These are phyloP conservation scores for Alternaria alternata DNA, from an alignment of 2,329 filamentous ascomycete species.

Conservation along the genomic window DNA sequence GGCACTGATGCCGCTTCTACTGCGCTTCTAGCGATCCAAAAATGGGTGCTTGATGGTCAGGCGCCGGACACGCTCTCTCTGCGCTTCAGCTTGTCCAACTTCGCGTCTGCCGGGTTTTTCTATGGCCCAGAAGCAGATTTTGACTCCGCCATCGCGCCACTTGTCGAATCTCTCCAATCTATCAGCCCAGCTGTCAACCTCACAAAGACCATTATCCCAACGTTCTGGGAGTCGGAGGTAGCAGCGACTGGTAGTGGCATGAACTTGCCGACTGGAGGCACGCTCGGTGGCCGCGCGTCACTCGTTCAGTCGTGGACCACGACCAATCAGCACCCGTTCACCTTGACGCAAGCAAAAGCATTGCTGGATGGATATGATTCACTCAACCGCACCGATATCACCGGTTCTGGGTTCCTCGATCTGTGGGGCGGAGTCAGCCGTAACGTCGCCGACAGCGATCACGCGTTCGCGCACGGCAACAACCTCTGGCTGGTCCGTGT, in stretches of 20 bases:
- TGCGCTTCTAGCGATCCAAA: conserved; percentile 23
- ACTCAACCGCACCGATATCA: conserved; percentile 25
- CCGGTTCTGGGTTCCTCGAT: conserved; percentile 24
- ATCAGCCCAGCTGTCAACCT: conserved; percentile 7
- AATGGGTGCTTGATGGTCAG: conserved; percentile 17
- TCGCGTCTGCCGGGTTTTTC: conserved; percentile 20
- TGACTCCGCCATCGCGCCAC: conserved; percentile 18
- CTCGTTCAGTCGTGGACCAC: conserved; percentile 25
- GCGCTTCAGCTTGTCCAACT: conserved; percentile 19
- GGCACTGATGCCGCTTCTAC: conserved; percentile 3
- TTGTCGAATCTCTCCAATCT: conserved; percentile 16
- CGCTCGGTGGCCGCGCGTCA: conserved; percentile 24
- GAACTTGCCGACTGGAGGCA: conserved; percentile 23
- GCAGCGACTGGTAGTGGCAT: conserved; percentile 16
- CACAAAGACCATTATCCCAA: conserved; percentile 18
- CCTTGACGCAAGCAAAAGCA: conserved; percentile 15
- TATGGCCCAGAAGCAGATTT: conserved; percentile 22
- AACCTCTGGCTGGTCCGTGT: conserved; percentile 33
- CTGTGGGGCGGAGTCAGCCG: conserved; percentile 28
- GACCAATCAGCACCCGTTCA: conserved; percentile 21
- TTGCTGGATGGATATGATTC: conserved; percentile 16
- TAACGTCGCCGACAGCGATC: conserved; percentile 21
- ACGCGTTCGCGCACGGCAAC: conserved; percentile 24
- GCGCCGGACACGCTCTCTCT: conserved; percentile 24
- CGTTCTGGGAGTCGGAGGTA: conserved; percentile 29